phyloP scores from a whole-genome alignment of 73 alveolate genomes.

The Tetrahymena thermophila region DNA sequence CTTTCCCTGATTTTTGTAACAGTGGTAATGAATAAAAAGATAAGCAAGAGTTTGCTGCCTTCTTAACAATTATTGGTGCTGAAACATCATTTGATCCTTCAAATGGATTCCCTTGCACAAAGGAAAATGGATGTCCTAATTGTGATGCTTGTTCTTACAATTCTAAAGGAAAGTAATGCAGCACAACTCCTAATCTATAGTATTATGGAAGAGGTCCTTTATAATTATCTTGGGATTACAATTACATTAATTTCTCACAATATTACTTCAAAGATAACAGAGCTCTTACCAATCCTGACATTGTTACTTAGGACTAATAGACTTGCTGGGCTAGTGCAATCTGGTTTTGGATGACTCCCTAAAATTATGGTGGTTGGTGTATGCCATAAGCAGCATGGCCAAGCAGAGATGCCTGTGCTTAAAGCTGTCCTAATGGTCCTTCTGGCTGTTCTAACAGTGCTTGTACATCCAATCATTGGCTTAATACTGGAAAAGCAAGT shows the following conservation, averaged over 20 bases:
- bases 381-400: conserved; percentile 1
- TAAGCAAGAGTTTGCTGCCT: not conserved
- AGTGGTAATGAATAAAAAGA: not conserved
- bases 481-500: not conserved
- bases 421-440: not conserved
- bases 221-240: not conserved
- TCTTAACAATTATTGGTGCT: not conserved
- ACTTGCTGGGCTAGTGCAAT: not conserved
- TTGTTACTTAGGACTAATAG: not conserved
- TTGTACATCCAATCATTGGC: not conserved
- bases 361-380: not conserved
- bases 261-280: not conserved
- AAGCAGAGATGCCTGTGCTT: not conserved
- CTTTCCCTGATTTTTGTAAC: not conserved
- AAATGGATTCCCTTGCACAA: not conserved
- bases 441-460: not conserved
- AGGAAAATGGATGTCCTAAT: not conserved
- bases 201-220: not conserved
- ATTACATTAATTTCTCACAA: not conserved
- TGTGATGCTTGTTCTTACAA: not conserved
- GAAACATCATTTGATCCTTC: not conserved
- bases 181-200: not conserved
- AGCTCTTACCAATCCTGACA: not conserved
- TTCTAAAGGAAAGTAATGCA: not conserved
- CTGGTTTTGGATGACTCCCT: not conserved